Evolutionary conservation across 331 rosid genomes (phyloP).

Genomic region (Pyracantha coccinea): DNA sequence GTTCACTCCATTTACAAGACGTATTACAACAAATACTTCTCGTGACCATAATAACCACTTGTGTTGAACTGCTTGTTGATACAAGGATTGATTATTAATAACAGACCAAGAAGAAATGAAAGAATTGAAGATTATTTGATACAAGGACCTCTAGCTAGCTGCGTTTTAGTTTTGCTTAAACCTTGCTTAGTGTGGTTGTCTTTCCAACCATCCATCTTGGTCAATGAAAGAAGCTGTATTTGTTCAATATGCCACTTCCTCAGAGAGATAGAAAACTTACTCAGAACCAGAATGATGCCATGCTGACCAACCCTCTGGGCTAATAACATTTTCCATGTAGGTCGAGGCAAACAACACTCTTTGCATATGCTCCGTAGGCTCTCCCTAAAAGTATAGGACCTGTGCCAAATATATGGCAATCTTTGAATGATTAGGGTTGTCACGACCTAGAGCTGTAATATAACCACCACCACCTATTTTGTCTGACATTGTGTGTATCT

Average conservation of each 20-base stretch:
- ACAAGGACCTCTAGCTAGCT: background rate
- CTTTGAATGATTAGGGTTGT: background rate
- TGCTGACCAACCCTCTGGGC: constrained; percentile 12
- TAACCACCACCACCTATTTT: background rate
- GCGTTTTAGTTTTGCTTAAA: background rate
- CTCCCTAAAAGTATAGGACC: constrained; percentile 7
- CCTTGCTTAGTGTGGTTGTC: background rate
- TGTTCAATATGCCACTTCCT: background rate
- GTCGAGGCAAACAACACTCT: constrained; percentile 6
- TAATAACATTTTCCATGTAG: background rate
- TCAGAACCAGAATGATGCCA: background rate
- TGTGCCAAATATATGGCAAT: background rate
- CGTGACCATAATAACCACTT: too few relatives aligned
- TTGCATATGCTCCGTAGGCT: constrained; percentile 5
- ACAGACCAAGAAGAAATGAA: too few relatives aligned
- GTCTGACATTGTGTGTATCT: background rate
- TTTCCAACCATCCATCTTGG: constrained; percentile 8
- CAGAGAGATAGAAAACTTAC: background rate
- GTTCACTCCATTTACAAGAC: too few relatives aligned
- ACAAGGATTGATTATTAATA: too few relatives aligned
- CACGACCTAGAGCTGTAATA: constrained; percentile 12
- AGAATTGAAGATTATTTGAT: too few relatives aligned
- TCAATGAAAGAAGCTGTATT: background rate
- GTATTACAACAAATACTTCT: too few relatives aligned
- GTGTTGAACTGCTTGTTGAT: too few relatives aligned